Percentiles rank a stretch among this genome's conserved stretches.
phyloP scores from a whole-genome alignment of 257 asterid genomes.

The Cynanchum wilfordii region DNA sequence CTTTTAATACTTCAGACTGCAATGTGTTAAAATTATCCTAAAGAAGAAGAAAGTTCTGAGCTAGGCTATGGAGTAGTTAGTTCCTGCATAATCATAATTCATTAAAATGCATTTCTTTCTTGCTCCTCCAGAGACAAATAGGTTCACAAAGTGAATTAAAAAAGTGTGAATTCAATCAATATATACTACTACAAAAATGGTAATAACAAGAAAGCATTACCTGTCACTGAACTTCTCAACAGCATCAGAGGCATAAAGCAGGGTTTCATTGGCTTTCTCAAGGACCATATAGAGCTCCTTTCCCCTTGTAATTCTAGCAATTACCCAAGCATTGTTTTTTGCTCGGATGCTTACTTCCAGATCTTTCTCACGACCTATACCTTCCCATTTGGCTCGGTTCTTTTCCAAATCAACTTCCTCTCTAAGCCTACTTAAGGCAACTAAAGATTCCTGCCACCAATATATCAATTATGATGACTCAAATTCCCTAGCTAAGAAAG shows the following conservation, averaged over 20 bases:
- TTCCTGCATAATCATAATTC: not conserved
- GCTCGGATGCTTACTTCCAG: slow-evolving; percentile 75
- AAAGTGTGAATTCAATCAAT: not conserved
- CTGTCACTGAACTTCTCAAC: slow-evolving; percentile 91
- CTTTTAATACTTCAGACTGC: not conserved
- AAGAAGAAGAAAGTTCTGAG: not conserved
- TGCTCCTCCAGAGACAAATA: not conserved
- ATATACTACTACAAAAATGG: not conserved
- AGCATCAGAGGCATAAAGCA: slow-evolving; percentile 87
- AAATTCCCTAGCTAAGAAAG: not conserved
- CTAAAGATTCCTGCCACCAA: slow-evolving; percentile 71
- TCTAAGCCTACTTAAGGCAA: slow-evolving; percentile 73
- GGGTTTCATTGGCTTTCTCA: slow-evolving; percentile 94
- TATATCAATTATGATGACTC: slow-evolving; percentile 4
- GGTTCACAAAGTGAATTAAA: not conserved
- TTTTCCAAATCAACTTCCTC: slow-evolving; percentile 83
- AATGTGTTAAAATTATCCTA: too few species aligned
- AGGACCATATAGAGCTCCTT: slow-evolving; percentile 94
- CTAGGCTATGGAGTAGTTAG: not conserved
- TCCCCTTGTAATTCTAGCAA: slow-evolving; percentile 70
- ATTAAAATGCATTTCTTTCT: not conserved
- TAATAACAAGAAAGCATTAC: slow-evolving; percentile 27
- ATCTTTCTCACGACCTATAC: slow-evolving; percentile 51
- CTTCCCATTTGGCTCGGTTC: slow-evolving; percentile 47
- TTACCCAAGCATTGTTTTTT: slow-evolving; percentile 92